Percentiles rank a stretch among this genome's conserved stretches.
phyloP scores from a whole-genome alignment of 257 asterid genomes.

The Rauvolfia tetraphylla region DNA sequence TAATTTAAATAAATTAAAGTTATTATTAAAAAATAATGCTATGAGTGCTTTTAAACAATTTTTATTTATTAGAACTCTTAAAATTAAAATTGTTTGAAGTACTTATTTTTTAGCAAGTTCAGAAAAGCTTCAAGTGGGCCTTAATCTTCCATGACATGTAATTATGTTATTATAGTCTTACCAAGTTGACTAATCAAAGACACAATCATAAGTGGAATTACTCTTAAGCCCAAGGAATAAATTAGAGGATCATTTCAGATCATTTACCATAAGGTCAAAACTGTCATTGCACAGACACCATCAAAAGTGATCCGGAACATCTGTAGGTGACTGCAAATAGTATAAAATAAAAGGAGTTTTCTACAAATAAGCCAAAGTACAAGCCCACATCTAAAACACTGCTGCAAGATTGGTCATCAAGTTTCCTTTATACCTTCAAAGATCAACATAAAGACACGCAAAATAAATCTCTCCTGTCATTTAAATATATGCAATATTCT shows the following conservation, averaged over 20 bases:
- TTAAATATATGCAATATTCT: not conserved
- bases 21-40: too few species aligned
- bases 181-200: conserved; percentile 7
- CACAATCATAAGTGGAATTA: conserved; percentile 2
- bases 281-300: conserved; percentile 19
- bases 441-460: not conserved
- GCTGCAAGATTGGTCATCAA: not conserved
- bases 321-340: not conserved
- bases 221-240: not conserved
- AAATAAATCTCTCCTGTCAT: not conserved
- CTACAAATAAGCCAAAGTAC: conserved; percentile 2
- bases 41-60: too few species aligned
- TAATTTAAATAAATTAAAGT: too few species aligned
- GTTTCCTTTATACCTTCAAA: not conserved
- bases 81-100: too few species aligned
- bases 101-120: too few species aligned
- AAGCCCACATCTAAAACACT: not conserved
- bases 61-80: too few species aligned
- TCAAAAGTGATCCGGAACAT: conserved; percentile 13
- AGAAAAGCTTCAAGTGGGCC: too few species aligned
- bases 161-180: not conserved
- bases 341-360: conserved; percentile 1
- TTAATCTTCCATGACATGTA: not conserved
- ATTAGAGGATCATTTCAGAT: not conserved
- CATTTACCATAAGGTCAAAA: conserved; percentile 24